These are phyloP conservation scores for Cajanus cajan DNA, from an alignment of 306 rosid species.

Conservation along the genomic window DNA sequence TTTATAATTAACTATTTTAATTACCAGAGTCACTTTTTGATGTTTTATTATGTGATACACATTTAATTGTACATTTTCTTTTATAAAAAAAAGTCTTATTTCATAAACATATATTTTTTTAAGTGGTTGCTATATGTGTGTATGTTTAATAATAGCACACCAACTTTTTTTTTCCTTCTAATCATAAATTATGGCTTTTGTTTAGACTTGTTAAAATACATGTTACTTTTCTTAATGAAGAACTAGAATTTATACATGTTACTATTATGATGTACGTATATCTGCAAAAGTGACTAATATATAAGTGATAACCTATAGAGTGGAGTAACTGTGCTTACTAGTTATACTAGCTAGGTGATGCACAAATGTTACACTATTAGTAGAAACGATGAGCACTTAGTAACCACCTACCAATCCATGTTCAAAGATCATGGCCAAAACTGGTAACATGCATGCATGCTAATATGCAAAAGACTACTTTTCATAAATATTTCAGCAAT, in stretches of 20 bases:
- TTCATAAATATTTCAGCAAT: neutral
- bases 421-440: neutral
- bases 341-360: neutral
- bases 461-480: neutral
- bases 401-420: neutral
- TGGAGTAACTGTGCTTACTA: neutral
- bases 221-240: neutral
- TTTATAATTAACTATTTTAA: neutral
- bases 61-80: neutral
- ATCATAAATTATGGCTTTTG: neutral
- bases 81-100: neutral
- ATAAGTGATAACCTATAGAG: neutral
- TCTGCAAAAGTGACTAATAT: neutral
- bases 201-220: neutral
- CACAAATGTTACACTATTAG: neutral
- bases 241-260: neutral
- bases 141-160: too few relatives aligned
- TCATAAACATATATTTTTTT: too few relatives aligned
- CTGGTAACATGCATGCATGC: neutral
- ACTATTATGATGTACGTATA: neutral
- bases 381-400: neutral
- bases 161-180: too few relatives aligned
- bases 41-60: neutral
- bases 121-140: neutral
- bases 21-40: neutral